Conservation (phyloP, 495 filamentous ascomycete genomes). For the Tirmania nivea region DNA sequence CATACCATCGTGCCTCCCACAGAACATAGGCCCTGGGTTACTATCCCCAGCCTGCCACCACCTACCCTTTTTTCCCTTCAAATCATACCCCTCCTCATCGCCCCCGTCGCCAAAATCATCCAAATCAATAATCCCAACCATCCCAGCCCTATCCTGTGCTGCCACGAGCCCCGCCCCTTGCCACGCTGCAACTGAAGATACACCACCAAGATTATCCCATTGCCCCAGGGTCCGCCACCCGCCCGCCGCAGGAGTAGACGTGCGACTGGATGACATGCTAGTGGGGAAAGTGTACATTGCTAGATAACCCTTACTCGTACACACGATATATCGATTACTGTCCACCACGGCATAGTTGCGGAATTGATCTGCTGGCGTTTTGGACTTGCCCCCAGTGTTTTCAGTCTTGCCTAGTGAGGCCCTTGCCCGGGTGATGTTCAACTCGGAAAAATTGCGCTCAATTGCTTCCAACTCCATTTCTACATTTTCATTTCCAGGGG, state of each 20-base stretch:
- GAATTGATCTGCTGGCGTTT: constrained; percentile 27
- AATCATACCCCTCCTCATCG: constrained; percentile 1
- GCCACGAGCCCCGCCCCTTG: constrained; percentile 7
- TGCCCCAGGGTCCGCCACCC: constrained; percentile 6
- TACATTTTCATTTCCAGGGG: constrained; percentile 1
- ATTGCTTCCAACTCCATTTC: neutral
- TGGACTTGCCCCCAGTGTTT: neutral
- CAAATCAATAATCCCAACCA: constrained; percentile 8
- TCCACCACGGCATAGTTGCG: constrained; percentile 46
- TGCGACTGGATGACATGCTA: neutral
- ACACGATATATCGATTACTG: constrained; percentile 32
- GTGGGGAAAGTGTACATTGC: constrained; percentile 25
- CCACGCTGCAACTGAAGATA: constrained; percentile 12
- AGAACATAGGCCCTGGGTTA: neutral
- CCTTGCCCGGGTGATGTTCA: neutral
- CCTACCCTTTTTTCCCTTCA: constrained; percentile 8
- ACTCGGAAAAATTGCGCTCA: neutral
- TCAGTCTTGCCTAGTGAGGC: constrained; percentile 1
- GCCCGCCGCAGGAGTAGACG: neutral
- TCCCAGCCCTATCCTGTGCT: constrained; percentile 6
- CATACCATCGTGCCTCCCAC: constrained; percentile 1
- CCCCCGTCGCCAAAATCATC: constrained; percentile 2
- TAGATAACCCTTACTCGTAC: constrained; percentile 37
- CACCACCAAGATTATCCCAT: constrained; percentile 2
- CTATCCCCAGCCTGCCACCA: constrained; percentile 4